phyloP scores from a whole-genome alignment of 1,284 basidiomycete species.

The Exsudoporus floridanus region DNA sequence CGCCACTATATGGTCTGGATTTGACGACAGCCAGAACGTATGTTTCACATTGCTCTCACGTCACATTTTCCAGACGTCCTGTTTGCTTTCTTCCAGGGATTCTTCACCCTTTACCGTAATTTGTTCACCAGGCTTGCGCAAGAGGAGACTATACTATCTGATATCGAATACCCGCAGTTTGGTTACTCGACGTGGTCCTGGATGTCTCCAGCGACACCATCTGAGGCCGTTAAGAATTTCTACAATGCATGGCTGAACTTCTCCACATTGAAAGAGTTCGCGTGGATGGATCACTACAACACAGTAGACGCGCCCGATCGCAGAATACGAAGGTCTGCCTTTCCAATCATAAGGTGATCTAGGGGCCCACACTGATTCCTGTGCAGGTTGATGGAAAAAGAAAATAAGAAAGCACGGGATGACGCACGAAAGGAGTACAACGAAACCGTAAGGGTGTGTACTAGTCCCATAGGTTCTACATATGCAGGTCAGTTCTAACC shows the following conservation, averaged over 20 bases:
- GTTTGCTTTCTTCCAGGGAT: conserved; percentile 58
- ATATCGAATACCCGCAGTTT: conserved; percentile 76
- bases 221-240: conserved; percentile 64
- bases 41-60: conserved; percentile 24
- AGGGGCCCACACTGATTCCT: background rate
- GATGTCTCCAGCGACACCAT: conserved; percentile 46
- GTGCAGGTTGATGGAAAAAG: conserved; percentile 86
- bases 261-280: conserved; percentile 84
- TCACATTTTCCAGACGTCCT: background rate
- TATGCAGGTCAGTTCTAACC: background rate
- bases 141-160: conserved; percentile 71
- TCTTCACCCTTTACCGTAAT: conserved; percentile 88
- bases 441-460: conserved; percentile 78
- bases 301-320: conserved; percentile 84
- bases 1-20: conserved; percentile 67
- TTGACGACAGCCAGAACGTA: conserved; percentile 73
- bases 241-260: conserved; percentile 91
- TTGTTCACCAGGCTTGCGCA: conserved; percentile 83
- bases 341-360: background rate
- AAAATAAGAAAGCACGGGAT: conserved; percentile 91
- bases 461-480: background rate
- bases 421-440: conserved; percentile 91
- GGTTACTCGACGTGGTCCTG: conserved; percentile 80
- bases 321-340: conserved; percentile 66
- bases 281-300: conserved; percentile 89